phyloP scores from a whole-genome alignment of 2,329 filamentous ascomycete genomes.

The Colletotrichum sp. region DNA sequence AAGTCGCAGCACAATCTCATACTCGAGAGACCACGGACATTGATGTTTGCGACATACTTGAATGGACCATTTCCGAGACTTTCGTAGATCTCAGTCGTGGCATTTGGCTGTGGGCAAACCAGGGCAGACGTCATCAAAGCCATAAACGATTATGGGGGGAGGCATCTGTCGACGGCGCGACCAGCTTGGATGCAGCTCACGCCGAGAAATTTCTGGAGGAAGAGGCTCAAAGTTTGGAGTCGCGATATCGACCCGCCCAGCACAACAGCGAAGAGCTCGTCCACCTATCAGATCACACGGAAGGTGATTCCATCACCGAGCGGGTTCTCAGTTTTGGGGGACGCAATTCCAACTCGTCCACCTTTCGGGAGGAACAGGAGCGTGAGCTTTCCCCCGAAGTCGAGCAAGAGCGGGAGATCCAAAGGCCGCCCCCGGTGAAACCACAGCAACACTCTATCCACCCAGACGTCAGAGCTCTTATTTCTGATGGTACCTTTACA shows the following conservation, averaged over 20 bases:
- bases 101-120: conserved; percentile 64
- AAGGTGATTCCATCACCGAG: not conserved
- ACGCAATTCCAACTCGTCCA: conserved; percentile 33
- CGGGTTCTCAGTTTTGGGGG: conserved; percentile 42
- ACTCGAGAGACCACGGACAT: conserved; percentile 33
- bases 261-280: not conserved
- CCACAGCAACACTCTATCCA: conserved; percentile 50
- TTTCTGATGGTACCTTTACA: conserved; percentile 35
- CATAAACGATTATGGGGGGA: conserved; percentile 42
- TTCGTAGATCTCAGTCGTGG: conserved; percentile 50
- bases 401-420: conserved; percentile 61
- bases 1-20: conserved; percentile 43
- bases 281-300: not conserved
- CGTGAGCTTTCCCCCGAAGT: conserved; percentile 69
- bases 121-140: conserved; percentile 56
- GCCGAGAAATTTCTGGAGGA: conserved; percentile 57
- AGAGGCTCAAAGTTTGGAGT: conserved; percentile 56
- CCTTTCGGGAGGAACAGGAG: conserved; percentile 70
- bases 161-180: not conserved
- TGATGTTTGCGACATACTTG: conserved; percentile 58
- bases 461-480: conserved; percentile 43
- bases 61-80: conserved; percentile 65
- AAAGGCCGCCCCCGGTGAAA: conserved; percentile 46
- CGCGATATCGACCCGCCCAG: conserved; percentile 51
- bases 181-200: conserved; percentile 25